phyloP scores from a whole-genome alignment of 2,329 filamentous ascomycete genomes.

The Fulvia fulva region DNA sequence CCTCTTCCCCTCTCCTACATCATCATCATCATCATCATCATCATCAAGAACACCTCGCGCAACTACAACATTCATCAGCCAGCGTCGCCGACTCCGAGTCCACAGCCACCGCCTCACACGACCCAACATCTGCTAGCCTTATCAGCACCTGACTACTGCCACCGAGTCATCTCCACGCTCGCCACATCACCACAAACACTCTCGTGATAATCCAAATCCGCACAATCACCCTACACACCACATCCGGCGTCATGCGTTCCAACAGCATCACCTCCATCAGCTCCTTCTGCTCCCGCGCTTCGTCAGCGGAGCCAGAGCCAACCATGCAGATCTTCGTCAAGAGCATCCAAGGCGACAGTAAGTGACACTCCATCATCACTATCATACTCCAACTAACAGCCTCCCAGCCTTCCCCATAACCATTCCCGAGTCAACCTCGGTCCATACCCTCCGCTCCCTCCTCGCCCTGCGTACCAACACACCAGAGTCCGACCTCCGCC shows the following conservation, averaged over 20 bases:
- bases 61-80: neutral
- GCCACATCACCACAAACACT: neutral
- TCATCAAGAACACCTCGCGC: neutral
- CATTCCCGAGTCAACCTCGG: conserved; percentile 51
- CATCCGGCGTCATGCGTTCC: conserved; percentile 37
- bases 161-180: neutral
- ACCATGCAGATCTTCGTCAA: conserved; percentile 62
- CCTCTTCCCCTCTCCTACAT: neutral
- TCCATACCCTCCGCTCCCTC: conserved; percentile 54
- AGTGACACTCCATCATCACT: conserved; percentile 29
- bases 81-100: neutral
- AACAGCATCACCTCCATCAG: conserved; percentile 43
- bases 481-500: conserved; percentile 49
- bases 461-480: conserved; percentile 56
- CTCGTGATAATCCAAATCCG: neutral
- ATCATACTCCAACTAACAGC: conserved; percentile 16
- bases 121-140: neutral
- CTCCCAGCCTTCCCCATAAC: conserved; percentile 53
- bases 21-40: neutral
- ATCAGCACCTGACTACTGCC: neutral
- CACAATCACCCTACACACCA: neutral
- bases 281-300: conserved; percentile 38
- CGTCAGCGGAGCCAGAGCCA: conserved; percentile 43
- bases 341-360: conserved; percentile 56
- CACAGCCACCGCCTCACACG: neutral